These are phyloP conservation scores for Aspergillus arachidicola DNA, from an alignment of 2,329 filamentous ascomycete species.

Conservation along the genomic window DNA sequence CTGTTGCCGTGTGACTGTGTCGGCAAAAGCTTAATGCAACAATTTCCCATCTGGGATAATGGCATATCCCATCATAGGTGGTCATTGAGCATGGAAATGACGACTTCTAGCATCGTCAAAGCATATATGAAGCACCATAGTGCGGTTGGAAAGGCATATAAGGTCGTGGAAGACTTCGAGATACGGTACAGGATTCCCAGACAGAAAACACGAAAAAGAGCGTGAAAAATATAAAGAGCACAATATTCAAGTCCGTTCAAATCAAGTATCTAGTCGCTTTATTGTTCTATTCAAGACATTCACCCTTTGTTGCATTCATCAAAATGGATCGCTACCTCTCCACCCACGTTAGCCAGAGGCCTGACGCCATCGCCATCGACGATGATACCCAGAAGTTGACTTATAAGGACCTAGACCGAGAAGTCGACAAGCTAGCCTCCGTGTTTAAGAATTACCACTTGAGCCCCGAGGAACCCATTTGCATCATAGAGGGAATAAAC, in stretches of 20 bases:
- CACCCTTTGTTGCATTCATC: neutral
- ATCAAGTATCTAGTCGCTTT: neutral
- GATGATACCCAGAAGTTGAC: neutral
- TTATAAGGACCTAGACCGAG: slow-evolving; percentile 6
- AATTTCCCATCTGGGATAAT: neutral
- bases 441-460: neutral
- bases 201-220: neutral
- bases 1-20: neutral
- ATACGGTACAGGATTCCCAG: neutral
- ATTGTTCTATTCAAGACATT: neutral
- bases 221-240: neutral
- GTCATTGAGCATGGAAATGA: neutral
- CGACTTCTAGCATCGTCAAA: neutral
- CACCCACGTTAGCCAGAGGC: neutral
- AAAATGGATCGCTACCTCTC: slow-evolving; percentile 1
- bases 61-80: neutral
- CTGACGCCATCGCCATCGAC: slow-evolving; percentile 3
- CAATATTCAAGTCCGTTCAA: neutral
- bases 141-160: neutral
- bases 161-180: neutral
- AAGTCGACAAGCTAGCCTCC: neutral
- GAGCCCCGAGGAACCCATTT: slow-evolving; percentile 8
- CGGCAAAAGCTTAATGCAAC: neutral
- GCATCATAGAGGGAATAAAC: slow-evolving; percentile 5
- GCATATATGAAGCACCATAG: neutral